These are phyloP conservation scores for Penicillium maclennaniae DNA, from an alignment of 495 filamentous ascomycete species.

Conservation along the genomic window DNA sequence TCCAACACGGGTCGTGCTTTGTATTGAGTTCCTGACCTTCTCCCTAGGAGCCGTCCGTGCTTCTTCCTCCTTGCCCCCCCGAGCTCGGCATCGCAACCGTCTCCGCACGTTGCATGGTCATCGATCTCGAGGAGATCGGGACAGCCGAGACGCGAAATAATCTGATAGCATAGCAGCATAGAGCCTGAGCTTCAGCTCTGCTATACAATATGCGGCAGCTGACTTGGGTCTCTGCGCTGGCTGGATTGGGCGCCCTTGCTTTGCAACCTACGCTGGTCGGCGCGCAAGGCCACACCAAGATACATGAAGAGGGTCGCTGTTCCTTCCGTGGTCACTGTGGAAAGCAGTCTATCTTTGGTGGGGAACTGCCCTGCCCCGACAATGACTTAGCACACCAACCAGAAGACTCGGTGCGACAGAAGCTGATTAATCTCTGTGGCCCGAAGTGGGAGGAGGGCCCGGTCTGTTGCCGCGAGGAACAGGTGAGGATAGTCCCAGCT, in stretches of 20 bases:
- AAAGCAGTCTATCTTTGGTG: slow-evolving; percentile 79
- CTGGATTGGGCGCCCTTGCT: slow-evolving; percentile 30
- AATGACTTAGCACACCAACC: slow-evolving; percentile 79
- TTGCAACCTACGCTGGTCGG: slow-evolving; percentile 25
- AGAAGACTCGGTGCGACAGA: slow-evolving; percentile 59
- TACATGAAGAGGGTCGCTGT: slow-evolving; percentile 86
- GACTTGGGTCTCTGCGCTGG: slow-evolving; percentile 25
- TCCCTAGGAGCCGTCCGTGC: not conserved
- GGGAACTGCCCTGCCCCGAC: slow-evolving; percentile 88
- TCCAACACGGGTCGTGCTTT: not conserved
- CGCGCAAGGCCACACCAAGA: slow-evolving; percentile 49
- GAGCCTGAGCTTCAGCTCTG: not conserved
- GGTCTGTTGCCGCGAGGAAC: slow-evolving; percentile 79
- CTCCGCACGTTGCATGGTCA: slow-evolving; percentile 1
- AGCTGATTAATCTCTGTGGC: slow-evolving; percentile 83
- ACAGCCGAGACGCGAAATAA: not conserved
- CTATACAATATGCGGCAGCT: slow-evolving; percentile 34
- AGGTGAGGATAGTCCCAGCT: slow-evolving; percentile 48
- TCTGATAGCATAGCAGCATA: not conserved
- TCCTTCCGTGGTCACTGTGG: slow-evolving; percentile 90
- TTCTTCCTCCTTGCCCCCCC: not conserved
- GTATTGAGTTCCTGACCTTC: not conserved
- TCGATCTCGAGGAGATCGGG: not conserved
- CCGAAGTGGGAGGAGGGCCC: slow-evolving; percentile 75
- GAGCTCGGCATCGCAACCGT: slow-evolving; percentile 8